phyloP scores from a whole-genome alignment of 2,329 filamentous ascomycete genomes.

The Calonectria henricotiae region DNA sequence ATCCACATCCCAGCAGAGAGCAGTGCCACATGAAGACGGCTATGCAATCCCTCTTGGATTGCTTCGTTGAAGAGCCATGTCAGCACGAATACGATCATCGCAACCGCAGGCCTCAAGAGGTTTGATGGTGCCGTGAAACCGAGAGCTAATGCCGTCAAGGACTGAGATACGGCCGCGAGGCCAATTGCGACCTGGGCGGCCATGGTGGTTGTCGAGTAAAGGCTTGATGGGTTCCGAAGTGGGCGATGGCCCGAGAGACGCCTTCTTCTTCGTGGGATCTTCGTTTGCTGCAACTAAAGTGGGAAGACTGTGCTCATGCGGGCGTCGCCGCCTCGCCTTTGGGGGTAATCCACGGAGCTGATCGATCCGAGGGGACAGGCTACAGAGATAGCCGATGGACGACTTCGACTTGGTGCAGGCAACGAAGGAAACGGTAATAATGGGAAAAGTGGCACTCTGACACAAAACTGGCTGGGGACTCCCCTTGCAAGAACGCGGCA shows the following conservation, averaged over 20 bases:
- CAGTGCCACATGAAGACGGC: constrained; percentile 42
- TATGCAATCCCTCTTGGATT: constrained; percentile 30
- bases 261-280: background rate
- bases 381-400: background rate
- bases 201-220: constrained; percentile 30
- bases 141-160: constrained; percentile 28
- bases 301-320: background rate
- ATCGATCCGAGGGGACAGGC: background rate
- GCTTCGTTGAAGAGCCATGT: constrained; percentile 39
- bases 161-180: constrained; percentile 34
- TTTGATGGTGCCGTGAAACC: constrained; percentile 33
- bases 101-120: constrained; percentile 1
- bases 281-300: background rate
- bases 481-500: background rate
- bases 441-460: background rate
- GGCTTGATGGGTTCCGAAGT: background rate
- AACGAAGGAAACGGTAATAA: background rate
- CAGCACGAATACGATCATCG: constrained; percentile 19
- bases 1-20: constrained; percentile 46
- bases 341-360: background rate
- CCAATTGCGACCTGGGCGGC: constrained; percentile 3
- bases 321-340: too few relatives aligned
- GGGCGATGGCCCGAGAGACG: background rate
- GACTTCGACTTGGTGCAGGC: background rate
- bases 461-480: background rate